Percentiles rank a stretch among this genome's conserved stretches.
These are phyloP conservation scores for Pestalotiopsis sp. DNA, from an alignment of 2,329 filamentous ascomycete genomes.

Conservation along the genomic window DNA sequence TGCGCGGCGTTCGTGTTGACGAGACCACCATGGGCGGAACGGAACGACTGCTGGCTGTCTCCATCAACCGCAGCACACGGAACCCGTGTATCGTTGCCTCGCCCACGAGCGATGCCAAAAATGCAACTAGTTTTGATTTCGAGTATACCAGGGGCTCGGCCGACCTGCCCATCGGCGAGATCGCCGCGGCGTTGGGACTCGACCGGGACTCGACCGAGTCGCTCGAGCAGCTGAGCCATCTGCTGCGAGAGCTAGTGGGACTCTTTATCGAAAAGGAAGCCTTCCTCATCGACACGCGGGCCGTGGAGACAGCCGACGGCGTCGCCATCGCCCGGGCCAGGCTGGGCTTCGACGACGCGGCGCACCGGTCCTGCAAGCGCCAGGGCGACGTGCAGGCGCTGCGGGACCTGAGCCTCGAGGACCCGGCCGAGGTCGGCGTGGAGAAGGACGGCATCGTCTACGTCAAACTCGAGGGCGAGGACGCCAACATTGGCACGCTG, in stretches of 20 bases:
- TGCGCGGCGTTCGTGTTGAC: constrained; percentile 46
- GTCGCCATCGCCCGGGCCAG: constrained; percentile 55
- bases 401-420: constrained; percentile 52
- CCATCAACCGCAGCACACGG: constrained; percentile 63
- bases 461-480: constrained; percentile 54
- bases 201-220: constrained; percentile 43
- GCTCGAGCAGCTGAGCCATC: constrained; percentile 42
- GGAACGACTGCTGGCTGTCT: constrained; percentile 60
- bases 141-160: constrained; percentile 54
- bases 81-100: constrained; percentile 67
- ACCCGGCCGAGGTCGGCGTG: constrained; percentile 60
- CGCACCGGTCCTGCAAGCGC: constrained; percentile 62
- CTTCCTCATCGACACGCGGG: constrained; percentile 56
- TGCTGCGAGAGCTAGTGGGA: constrained; percentile 56
- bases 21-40: constrained; percentile 34
- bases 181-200: constrained; percentile 56
- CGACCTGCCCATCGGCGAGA: constrained; percentile 38
- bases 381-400: constrained; percentile 62
- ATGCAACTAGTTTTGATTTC: constrained; percentile 61
- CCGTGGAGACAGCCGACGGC: constrained; percentile 33
- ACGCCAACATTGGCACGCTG: constrained; percentile 73
- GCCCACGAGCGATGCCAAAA: constrained; percentile 44
- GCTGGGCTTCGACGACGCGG: constrained; percentile 72
- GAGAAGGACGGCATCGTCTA: constrained; percentile 79
- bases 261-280: constrained; percentile 69